These are phyloP conservation scores for Aphanomyces stellatus DNA, from an alignment of 352 stramenopile genomes.

Conservation along the genomic window DNA sequence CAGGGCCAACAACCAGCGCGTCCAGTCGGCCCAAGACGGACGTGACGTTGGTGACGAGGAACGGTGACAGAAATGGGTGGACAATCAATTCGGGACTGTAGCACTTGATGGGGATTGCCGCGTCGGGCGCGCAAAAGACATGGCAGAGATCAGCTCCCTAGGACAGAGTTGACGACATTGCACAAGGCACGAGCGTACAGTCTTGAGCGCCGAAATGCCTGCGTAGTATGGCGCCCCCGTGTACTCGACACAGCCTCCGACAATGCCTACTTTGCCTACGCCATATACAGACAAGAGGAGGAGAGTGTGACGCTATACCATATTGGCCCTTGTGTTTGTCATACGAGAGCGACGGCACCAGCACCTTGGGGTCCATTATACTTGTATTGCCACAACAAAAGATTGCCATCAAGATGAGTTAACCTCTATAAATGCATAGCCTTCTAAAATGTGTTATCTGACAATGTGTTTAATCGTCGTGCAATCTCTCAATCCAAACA, in stretches of 20 bases:
- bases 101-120: conserved; percentile 94
- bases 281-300: background rate
- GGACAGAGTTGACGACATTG: background rate
- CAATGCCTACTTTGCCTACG: conserved; percentile 82
- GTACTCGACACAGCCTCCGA: conserved; percentile 96
- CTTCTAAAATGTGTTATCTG: background rate
- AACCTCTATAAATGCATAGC: background rate
- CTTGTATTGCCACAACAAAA: background rate
- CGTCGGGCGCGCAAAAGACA: conserved; percentile 92
- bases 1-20: conserved; percentile 86
- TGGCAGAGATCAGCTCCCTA: conserved; percentile 92
- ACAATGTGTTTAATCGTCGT: no score
- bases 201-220: conserved; percentile 88
- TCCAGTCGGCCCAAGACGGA: conserved; percentile 61
- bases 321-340: conserved; percentile 69
- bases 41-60: conserved; percentile 28
- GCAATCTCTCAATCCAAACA: no score
- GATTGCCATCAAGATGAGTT: no score
- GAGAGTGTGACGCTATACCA: conserved; percentile 27
- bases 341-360: conserved; percentile 60
- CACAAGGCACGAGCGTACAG: conserved; percentile 25
- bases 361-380: background rate
- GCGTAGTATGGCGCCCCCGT: conserved; percentile 97
- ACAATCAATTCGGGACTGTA: conserved; percentile 97
- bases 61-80: conserved; percentile 55